phyloP scores from a whole-genome alignment of 371 early-diverging fungal species.

The Mucor irregularis region DNA sequence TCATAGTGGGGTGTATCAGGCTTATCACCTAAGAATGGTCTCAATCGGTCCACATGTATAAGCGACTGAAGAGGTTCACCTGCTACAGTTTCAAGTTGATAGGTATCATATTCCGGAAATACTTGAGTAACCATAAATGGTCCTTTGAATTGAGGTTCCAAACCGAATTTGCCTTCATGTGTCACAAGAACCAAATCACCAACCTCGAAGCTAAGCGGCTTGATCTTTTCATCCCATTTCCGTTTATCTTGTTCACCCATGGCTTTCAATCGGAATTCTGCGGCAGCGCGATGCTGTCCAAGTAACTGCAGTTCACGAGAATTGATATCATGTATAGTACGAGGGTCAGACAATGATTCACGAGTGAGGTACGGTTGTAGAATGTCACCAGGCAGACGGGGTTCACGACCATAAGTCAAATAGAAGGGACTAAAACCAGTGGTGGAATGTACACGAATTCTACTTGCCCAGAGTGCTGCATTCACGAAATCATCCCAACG shows the following conservation, averaged over 20 bases:
- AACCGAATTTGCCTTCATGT: slow-evolving; percentile 1
- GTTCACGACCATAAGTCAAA: slow-evolving; percentile 21
- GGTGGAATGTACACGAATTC: slow-evolving; percentile 9
- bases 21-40: no score
- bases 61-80: slow-evolving; percentile 7
- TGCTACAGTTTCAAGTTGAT: not conserved
- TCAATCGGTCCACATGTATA: slow-evolving; percentile 5
- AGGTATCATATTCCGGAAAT: not conserved
- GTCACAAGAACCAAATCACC: slow-evolving; percentile 4
- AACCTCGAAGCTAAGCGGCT: not conserved
- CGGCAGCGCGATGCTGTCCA: slow-evolving; percentile 1
- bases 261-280: not conserved
- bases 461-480: slow-evolving; percentile 17
- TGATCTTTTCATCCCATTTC: slow-evolving; percentile 5
- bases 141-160: slow-evolving; percentile 10
- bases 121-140: not conserved
- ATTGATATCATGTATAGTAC: not conserved
- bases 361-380: not conserved
- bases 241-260: slow-evolving; percentile 5
- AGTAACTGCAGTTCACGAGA: not conserved
- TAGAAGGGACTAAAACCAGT: slow-evolving; percentile 16
- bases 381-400: slow-evolving; percentile 13
- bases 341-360: not conserved
- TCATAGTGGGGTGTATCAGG: no score
- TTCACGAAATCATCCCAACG: not conserved